These are phyloP conservation scores for Microcyclospora pomicola DNA, from an alignment of 2,329 filamentous ascomycete species.

Conservation along the genomic window DNA sequence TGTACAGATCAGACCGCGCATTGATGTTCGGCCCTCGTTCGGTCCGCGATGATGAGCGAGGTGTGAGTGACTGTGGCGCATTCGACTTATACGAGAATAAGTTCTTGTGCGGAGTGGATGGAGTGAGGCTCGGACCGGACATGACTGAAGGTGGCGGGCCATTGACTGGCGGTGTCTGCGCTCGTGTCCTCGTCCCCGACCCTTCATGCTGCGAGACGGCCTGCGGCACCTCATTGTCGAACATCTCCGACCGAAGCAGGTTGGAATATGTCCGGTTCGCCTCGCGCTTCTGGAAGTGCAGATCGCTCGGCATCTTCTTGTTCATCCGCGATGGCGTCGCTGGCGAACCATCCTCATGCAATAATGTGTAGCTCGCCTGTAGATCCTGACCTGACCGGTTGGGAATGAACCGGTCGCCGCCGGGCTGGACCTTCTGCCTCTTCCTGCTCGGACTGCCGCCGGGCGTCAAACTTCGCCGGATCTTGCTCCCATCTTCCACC, in stretches of 20 bases:
- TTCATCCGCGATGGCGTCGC: constrained; percentile 77
- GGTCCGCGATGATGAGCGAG: constrained; percentile 48
- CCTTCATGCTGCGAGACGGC: constrained; percentile 50
- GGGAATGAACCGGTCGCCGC: constrained; percentile 71
- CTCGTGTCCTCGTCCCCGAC: constrained; percentile 31
- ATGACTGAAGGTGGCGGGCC: constrained; percentile 36
- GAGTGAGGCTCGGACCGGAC: constrained; percentile 63
- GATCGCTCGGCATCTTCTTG: constrained; percentile 76
- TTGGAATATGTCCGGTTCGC: constrained; percentile 87
- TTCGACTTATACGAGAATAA: constrained; percentile 74
- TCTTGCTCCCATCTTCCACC: constrained; percentile 43
- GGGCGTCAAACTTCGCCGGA: constrained; percentile 44
- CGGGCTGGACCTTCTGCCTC: constrained; percentile 50
- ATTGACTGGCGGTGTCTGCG: constrained; percentile 61
- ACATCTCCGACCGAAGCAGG: constrained; percentile 78
- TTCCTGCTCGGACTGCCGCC: constrained; percentile 54
- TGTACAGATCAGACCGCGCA: constrained; percentile 84
- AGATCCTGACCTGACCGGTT: constrained; percentile 87
- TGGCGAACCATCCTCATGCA: constrained; percentile 86
- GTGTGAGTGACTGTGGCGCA: constrained; percentile 72
- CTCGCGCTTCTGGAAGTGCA: constrained; percentile 91
- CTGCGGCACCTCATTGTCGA: constrained; percentile 81
- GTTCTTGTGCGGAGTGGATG: constrained; percentile 94
- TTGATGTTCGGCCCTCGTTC: constrained; percentile 81
- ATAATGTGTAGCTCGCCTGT: constrained; percentile 78